Evolutionary conservation across 2,329 filamentous ascomycete genomes (phyloP), one percentile per base, ranked within the genome.

Genomic region (Phialophora verrucosa): DNA sequence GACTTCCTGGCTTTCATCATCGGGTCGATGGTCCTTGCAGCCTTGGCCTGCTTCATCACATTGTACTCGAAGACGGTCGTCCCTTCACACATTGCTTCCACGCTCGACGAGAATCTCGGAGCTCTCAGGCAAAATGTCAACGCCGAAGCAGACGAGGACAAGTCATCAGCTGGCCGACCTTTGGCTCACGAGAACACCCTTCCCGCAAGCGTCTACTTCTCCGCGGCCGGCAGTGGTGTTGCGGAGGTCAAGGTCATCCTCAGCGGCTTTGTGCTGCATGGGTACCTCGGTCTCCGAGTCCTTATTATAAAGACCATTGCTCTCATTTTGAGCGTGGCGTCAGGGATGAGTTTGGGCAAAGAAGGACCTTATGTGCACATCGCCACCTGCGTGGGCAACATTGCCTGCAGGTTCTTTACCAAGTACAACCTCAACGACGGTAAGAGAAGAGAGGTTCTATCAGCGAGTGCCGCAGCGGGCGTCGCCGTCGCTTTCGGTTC

Each of bases 341-440:
- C 95, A 2, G 95, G 95, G 3, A 84, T 99, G 67, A 97, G 93
- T 75, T 83, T 99, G 50, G 95, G 95, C 31, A 99, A 99, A 77
- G 95, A 97, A 78, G 89, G 94, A 0, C 95, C 95, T 0, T 98
- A 94, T 74, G 95, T 99, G n/a, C 95, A 99, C 77, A 96, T 98
- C 74, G 93, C 93, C 0, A 91, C 94, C 0, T 97, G 94, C 72
- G 90, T 98, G 25, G 95, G 95, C 65, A 99, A 99, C 74, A 96
- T 99, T 75, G 88, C 90, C 35, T 97, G 94, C 74, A 91, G 95
- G 75, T 78, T 98, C n/a, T 98, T 98, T 73, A 81, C 87, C 68
- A 99, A 99, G 76, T 99, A 98, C 77, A 92, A 95, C 73, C 84
- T 87, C 69, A 99, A 99, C 73, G 95, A 99, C 75, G 95, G 88